These are phyloP conservation scores for Emericellopsis atlantica DNA, from an alignment of 2,329 filamentous ascomycete genomes.

Conservation along the genomic window DNA sequence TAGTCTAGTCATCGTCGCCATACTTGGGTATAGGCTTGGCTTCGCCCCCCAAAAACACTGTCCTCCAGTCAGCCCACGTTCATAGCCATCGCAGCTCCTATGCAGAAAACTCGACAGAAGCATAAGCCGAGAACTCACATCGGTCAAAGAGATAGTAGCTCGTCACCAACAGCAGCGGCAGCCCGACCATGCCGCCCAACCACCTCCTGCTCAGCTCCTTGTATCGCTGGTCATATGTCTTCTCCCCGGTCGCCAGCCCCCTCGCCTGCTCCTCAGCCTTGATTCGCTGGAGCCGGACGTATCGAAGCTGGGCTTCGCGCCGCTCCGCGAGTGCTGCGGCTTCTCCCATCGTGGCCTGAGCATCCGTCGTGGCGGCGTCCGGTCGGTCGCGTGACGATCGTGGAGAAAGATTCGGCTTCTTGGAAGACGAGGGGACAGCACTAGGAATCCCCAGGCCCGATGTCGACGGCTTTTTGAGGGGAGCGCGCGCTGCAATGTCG, in stretches of 20 bases:
- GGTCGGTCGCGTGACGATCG: no score
- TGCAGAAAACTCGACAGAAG: no score
- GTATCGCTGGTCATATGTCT: slow-evolving; percentile 29
- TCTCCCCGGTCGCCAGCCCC: slow-evolving; percentile 7
- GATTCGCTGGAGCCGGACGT: slow-evolving; percentile 8
- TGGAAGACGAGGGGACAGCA: background rate
- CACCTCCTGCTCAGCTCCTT: slow-evolving; percentile 31
- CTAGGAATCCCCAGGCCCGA: slow-evolving; percentile 1
- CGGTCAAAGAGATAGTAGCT: slow-evolving; percentile 39
- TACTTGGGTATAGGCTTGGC: no score
- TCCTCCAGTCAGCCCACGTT: no score
- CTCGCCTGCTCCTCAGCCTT: slow-evolving; percentile 8
- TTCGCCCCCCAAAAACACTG: no score
- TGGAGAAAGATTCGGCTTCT: no score
- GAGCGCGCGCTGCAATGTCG: background rate
- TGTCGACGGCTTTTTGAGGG: slow-evolving; percentile 1
- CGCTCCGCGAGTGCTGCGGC: slow-evolving; percentile 7
- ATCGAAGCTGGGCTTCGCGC: slow-evolving; percentile 10
- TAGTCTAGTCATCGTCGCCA: no score
- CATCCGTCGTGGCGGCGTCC: no score
- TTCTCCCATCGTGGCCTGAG: background rate
- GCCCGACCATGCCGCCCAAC: slow-evolving; percentile 32
- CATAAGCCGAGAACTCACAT: slow-evolving; percentile 20
- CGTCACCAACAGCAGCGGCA: slow-evolving; percentile 41
- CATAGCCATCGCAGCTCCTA: no score